Base-by-base conservation (phyloP, 163 green algal species). In the Volvox carteri region DNA sequence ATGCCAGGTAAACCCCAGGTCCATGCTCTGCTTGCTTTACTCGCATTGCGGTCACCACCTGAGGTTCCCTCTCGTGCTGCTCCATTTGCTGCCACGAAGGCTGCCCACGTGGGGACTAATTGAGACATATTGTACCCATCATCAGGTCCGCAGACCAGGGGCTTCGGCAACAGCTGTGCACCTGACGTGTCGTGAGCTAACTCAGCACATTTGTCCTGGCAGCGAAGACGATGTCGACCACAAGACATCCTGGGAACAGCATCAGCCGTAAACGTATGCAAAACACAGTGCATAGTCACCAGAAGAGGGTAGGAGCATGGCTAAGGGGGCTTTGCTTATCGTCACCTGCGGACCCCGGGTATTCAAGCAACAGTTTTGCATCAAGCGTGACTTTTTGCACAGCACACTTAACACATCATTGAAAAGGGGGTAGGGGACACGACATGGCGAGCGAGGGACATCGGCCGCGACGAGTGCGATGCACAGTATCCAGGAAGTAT, bases 181-280 rank as follows among this genome's bases (percentile, higher is more conserved):
- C 0, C 78, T 41, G 42, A 72, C 3, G 21, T 60, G 5, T 56
- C 30, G 19, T 56, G 21, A 4, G 28, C 67, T 16, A 77, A 39
- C 33, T 58, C 23, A 4, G 83, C 83, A 35, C 83, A 89, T 18
- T 75, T 75, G n/a, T 89, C 83, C 25, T 23, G 30, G 50, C 83
- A 89, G 5, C 35, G 42, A n/a, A 89, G 75, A 11, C 39, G 35
- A 44, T 89, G 83, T 2, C 7, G 23, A 9, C 83, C 83, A 39
- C 83, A 89, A 33, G 35, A 39, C 37, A 89, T 37, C 83, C 83
- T 89, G 67, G 3, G 44, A 3, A 21, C 2, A 28, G n/a, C n/a
- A n/a, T n/a, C 16, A 16, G 33, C 14, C 4, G 33, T 12, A 21
- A n/a, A 44, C 28, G n/a, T 44, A 30, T 74, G 62, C 42, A 74